Percentiles rank a stretch among this genome's conserved stretches.
phyloP scores from a whole-genome alignment of 495 filamentous ascomycete species.

The Neurospora sp. region DNA sequence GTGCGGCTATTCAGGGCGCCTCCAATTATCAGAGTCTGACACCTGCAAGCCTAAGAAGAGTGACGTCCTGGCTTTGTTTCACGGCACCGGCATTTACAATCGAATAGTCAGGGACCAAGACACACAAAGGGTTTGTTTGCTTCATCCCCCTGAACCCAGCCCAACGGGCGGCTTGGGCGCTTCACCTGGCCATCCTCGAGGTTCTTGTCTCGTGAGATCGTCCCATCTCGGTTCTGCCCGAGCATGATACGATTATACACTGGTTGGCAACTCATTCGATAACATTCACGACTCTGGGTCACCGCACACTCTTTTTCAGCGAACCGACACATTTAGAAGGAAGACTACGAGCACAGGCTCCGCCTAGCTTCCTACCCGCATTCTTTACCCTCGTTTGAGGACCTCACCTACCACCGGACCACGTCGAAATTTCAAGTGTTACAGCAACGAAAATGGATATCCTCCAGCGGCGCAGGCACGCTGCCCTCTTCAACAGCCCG shows the following conservation, averaged over 20 bases:
- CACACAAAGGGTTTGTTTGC: background rate
- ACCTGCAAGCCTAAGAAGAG: conserved; percentile 1
- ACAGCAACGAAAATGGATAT: conserved; percentile 12
- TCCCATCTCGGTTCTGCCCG: background rate
- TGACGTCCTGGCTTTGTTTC: conserved; percentile 4
- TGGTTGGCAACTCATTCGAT: background rate
- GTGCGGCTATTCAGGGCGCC: background rate
- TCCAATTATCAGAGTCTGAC: background rate
- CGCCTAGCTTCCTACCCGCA: background rate
- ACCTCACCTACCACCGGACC: background rate
- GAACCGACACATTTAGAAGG: background rate
- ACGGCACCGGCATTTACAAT: background rate
- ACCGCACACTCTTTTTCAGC: background rate
- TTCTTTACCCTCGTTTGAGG: background rate
- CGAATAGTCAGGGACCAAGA: background rate
- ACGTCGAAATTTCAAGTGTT: background rate
- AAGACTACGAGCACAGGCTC: background rate
- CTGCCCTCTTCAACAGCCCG: conserved; percentile 4
- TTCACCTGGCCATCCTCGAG: background rate
- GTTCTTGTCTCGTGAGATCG: background rate
- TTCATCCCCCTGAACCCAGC: background rate
- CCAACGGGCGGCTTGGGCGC: background rate
- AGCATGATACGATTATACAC: background rate
- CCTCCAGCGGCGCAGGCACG: conserved; percentile 13
- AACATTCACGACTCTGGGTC: background rate